Base-by-base conservation (phyloP, 495 filamentous ascomycete species). In the Pyronema omphalodes region DNA sequence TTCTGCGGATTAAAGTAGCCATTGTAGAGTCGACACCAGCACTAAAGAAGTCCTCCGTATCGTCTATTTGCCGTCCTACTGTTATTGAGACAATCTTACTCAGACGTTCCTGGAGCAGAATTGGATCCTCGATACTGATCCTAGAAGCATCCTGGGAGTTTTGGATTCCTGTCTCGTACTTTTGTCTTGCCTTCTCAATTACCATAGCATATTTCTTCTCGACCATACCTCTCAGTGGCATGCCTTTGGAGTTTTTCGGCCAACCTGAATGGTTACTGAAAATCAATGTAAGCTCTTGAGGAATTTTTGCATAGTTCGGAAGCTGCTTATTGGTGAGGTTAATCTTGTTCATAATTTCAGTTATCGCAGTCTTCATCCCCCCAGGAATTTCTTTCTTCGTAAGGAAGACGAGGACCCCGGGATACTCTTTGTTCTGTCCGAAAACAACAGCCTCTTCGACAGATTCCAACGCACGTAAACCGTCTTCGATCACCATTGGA, bases 401-500 rank as follows among this genome's bases (percentile, higher is more conserved):
- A 12, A 68, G 69, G 54, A 80, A 71, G 17, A 81, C 49, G n/a
- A 83, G 57, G 0, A 78, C 55, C 0, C 78, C 77, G 0, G 77
- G 76, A 9, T 71, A 67, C 4, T 70, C 57, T 34, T 68, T 70
- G 11, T 67, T 71, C 0, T 71, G 60, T 4, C 78, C 81, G 52
- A 84, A 74, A 0, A 84, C 71, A 5, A 80, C 67, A 8, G 73
- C 76, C 52, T 82, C 81, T 29, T 71, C 63, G 1, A 82, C 67
- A 1, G 73, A 54, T 8, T 66, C 61, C 48, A 75, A 64, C 17
- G 74, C 66, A 47, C 74, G 72, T 18, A 84, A 71, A 0, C 58
- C 63, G 1, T 76, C 74, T 60, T 85, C 82, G 45, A 81, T 76
- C 0, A 71, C 66, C 4, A 82, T 57, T 0, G 82, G 80, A n/a